Percentiles rank a stretch among this genome's conserved stretches.
Conservation (phyloP, 129 eudicot genomes). For the Flaveria ramosissima region DNA sequence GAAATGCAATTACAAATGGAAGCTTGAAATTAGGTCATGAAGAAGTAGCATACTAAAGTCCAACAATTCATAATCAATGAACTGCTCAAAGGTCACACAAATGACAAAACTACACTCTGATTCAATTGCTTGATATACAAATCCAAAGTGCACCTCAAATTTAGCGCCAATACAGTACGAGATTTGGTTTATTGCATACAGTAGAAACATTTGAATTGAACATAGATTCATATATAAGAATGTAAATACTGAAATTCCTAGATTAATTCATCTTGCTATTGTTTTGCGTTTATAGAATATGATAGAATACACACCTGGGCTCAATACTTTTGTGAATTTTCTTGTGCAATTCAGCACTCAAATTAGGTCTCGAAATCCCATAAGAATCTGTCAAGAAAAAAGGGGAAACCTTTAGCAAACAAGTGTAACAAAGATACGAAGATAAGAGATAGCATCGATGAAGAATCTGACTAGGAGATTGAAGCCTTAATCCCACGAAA, state of each 20-base stretch:
- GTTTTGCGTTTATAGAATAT: slow-evolving; percentile 7
- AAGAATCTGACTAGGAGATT: slow-evolving; percentile 54
- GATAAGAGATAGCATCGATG: not conserved
- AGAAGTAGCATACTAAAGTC: not conserved
- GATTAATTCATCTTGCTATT: too few species aligned
- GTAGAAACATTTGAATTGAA: not conserved
- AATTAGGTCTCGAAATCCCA: slow-evolving; percentile 54
- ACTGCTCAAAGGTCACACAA: too few species aligned
- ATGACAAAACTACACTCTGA: not conserved
- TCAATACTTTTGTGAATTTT: slow-evolving; percentile 60
- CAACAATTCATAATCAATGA: too few species aligned
- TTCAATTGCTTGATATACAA: not conserved
- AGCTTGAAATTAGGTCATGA: not conserved
- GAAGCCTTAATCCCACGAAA: slow-evolving; percentile 68
- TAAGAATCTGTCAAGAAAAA: slow-evolving; percentile 47
- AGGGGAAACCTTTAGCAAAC: not conserved
- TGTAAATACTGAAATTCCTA: not conserved
- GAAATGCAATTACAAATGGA: not conserved
- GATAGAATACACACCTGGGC: slow-evolving; percentile 43
- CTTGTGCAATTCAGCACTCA: slow-evolving; percentile 57
- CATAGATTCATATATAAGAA: slow-evolving; percentile 1
- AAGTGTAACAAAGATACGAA: not conserved
- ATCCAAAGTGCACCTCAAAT: too few species aligned
- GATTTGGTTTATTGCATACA: not conserved
- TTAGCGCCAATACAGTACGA: too few species aligned